Percentiles rank a stretch among this genome's conserved stretches.
phyloP scores from a whole-genome alignment of 2,329 filamentous ascomycete species.

The Aaosphaeria pasadenensis region DNA sequence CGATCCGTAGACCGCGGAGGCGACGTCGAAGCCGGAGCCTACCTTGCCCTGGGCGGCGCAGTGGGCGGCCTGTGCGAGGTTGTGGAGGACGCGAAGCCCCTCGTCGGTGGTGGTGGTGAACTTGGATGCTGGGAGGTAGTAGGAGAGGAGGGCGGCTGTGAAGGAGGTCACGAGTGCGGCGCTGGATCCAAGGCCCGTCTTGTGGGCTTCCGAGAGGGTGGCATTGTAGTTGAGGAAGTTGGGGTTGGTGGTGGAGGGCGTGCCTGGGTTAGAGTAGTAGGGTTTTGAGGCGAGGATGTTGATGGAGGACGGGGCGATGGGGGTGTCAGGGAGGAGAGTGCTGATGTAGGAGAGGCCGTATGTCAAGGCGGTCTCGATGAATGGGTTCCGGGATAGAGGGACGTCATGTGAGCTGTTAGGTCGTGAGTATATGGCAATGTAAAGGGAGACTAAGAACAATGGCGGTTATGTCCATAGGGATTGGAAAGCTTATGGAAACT shows the following conservation, averaged over 20 bases:
- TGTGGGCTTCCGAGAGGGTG: conserved; percentile 75
- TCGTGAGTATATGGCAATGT: no score
- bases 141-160: conserved; percentile 70
- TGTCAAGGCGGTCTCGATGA: conserved; percentile 86
- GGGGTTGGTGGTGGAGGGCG: conserved; percentile 19
- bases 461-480: no score
- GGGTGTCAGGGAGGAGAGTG: conserved; percentile 46
- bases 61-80: conserved; percentile 89
- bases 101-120: conserved; percentile 58
- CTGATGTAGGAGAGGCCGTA: conserved; percentile 83
- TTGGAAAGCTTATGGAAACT: no score
- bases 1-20: conserved; percentile 86
- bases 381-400: conserved; percentile 66
- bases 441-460: no score
- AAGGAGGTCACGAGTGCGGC: conserved; percentile 90
- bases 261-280: conserved; percentile 72
- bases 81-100: conserved; percentile 70
- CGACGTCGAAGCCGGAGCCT: conserved; percentile 93
- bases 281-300: conserved; percentile 92
- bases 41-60: conserved; percentile 97
- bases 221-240: conserved; percentile 79
- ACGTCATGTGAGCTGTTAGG: conserved; percentile 28
- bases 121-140: conserved; percentile 60
- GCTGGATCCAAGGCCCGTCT: conserved; percentile 93
- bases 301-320: conserved; percentile 67